Conservation (phyloP, 371 early-diverging fungal species). For the Apophysomyces elegans region DNA sequence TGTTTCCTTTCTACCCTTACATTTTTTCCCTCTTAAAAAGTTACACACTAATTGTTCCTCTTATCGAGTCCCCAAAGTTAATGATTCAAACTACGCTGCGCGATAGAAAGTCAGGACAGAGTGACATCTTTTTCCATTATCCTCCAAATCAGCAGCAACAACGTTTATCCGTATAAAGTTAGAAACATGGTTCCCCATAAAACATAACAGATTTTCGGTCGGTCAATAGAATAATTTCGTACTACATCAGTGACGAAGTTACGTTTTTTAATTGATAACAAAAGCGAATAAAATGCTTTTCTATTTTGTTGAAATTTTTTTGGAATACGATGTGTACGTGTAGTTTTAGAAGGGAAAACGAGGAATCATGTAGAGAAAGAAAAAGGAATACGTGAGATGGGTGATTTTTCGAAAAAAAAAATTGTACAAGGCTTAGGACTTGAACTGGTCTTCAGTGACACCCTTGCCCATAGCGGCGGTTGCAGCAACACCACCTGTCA, state of each 20-base stretch:
- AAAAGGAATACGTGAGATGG: neutral
- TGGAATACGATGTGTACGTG: neutral
- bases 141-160: neutral
- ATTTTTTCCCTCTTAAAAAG: slow-evolving; percentile 5
- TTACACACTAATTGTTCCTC: slow-evolving; percentile 3
- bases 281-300: slow-evolving; percentile 6
- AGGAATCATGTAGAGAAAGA: neutral
- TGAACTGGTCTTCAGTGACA: slow-evolving; percentile 86
- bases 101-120: neutral
- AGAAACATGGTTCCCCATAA: neutral
- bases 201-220: neutral
- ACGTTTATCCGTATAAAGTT: slow-evolving; percentile 1
- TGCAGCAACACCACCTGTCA: slow-evolving; percentile 91
- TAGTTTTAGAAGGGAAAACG: neutral
- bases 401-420: slow-evolving; percentile 3
- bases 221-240: slow-evolving; percentile 6
- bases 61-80: neutral
- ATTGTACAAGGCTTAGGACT: slow-evolving; percentile 16
- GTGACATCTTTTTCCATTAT: neutral
- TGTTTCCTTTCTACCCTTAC: too few species aligned
- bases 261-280: slow-evolving; percentile 10
- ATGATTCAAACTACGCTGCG: neutral
- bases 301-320: neutral
- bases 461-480: slow-evolving; percentile 98
- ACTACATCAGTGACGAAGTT: neutral